Percentiles rank a stretch among this genome's conserved stretches.
Evolutionary conservation across 2,329 filamentous ascomycete genomes (phyloP).

Genomic region (Trichoderma sp.): DNA sequence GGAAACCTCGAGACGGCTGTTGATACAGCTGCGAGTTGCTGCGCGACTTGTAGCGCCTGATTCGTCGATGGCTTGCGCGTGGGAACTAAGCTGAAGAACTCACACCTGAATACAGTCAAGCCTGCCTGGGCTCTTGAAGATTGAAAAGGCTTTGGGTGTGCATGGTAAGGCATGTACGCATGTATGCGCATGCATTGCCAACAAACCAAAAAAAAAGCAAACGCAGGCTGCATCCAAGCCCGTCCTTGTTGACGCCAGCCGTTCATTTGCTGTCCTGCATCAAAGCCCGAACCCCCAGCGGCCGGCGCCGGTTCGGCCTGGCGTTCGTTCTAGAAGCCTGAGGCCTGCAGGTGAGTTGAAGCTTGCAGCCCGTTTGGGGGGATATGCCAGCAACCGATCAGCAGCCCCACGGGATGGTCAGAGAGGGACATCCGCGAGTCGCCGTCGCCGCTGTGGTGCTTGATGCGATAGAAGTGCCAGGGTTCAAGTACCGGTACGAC

Average conservation of each 20-base stretch:
- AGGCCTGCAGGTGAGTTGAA: not conserved
- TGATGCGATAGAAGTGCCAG: too few relatives aligned
- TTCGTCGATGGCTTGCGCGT: too few relatives aligned
- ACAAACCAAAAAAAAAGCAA: not conserved
- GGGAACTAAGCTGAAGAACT: too few relatives aligned
- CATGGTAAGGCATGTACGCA: not conserved
- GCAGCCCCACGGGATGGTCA: conserved; percentile 10
- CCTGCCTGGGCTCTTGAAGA: too few relatives aligned
- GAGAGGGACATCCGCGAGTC: not conserved
- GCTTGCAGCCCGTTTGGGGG: too few relatives aligned
- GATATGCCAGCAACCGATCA: conserved; percentile 14
- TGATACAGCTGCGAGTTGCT: not conserved
- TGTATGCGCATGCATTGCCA: conserved; percentile 9
- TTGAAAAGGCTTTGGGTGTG: not conserved
- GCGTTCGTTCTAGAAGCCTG: conserved; percentile 7
- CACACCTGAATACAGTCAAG: too few relatives aligned
- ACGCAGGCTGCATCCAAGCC: not conserved
- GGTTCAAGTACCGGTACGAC: not conserved
- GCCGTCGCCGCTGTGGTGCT: not conserved
- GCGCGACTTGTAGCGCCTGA: too few relatives aligned
- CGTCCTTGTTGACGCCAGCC: too few relatives aligned
- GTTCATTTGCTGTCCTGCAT: not conserved
- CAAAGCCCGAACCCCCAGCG: conserved; percentile 4
- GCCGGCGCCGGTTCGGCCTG: too few relatives aligned
- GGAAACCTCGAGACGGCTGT: conserved; percentile 3